Conservation (phyloP, 768 basidiomycete genomes). For the Pleurotus giganteus region DNA sequence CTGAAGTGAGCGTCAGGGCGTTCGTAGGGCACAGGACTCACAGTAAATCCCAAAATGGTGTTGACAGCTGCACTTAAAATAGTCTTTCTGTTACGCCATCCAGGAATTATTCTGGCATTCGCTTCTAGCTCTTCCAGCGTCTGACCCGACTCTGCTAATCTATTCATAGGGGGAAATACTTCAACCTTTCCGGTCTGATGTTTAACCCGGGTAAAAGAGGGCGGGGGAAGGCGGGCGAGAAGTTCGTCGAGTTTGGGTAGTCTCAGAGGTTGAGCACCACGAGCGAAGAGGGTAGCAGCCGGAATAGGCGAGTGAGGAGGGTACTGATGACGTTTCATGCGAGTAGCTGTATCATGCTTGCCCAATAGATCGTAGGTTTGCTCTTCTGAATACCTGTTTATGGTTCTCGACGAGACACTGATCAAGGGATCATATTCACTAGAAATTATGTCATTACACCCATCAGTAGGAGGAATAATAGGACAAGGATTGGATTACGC, state of each 20-base stretch:
- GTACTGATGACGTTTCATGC: constrained; percentile 6
- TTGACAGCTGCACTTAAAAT: constrained; percentile 48
- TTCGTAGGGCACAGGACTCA: constrained; percentile 27
- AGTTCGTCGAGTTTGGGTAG: constrained; percentile 62
- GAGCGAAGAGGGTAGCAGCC: constrained; percentile 54
- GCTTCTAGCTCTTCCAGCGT: constrained; percentile 60
- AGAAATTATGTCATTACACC: background rate
- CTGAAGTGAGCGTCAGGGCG: background rate
- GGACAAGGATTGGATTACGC: background rate
- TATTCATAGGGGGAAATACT: constrained; percentile 68
- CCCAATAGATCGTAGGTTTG: background rate
- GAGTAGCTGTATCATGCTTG: background rate
- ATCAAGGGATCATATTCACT: background rate
- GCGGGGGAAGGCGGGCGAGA: constrained; percentile 45
- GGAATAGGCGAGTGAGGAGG: constrained; percentile 46
- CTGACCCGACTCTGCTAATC: constrained; percentile 42
- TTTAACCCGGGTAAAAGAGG: constrained; percentile 35
- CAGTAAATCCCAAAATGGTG: constrained; percentile 52
- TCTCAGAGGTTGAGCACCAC: constrained; percentile 54
- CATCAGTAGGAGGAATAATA: background rate
- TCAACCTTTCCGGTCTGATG: constrained; percentile 15
- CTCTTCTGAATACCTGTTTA: background rate
- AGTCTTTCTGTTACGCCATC: constrained; percentile 54
- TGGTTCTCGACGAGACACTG: background rate
- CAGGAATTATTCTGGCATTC: constrained; percentile 45